Evolutionary conservation across 208 protist genomes (phyloP).

Genomic region (Trypanosoma lewisi): DNA sequence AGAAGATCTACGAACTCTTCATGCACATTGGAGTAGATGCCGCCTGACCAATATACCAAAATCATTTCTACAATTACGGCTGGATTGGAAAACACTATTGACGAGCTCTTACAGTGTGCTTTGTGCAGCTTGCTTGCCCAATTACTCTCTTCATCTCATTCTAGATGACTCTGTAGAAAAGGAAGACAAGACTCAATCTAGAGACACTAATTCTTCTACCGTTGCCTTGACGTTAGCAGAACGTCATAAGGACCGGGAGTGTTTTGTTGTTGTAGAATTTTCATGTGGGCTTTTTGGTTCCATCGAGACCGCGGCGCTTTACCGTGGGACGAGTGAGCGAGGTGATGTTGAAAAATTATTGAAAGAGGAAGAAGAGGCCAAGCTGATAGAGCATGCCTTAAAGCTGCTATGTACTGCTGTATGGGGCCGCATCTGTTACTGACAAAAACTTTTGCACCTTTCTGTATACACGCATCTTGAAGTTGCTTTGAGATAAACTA

Average conservation of each 20-base stretch:
- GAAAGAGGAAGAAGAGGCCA: slow-evolving; percentile 7
- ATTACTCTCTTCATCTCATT: slow-evolving; percentile 25
- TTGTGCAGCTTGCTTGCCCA: neutral
- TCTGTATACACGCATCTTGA: neutral
- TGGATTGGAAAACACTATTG: slow-evolving; percentile 18
- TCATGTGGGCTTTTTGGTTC: neutral
- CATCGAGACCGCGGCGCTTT: slow-evolving; percentile 10
- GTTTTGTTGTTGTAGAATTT: slow-evolving; percentile 15
- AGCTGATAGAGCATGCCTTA: slow-evolving; percentile 1
- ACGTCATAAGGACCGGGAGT: neutral
- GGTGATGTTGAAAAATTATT: neutral
- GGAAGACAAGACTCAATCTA: neutral
- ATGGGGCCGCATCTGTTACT: neutral
- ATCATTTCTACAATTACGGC: slow-evolving; percentile 4
- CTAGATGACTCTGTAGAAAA: neutral
- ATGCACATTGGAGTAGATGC: slow-evolving; percentile 3
- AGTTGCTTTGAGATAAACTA: neutral
- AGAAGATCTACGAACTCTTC: slow-evolving; percentile 15
- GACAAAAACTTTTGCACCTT: neutral
- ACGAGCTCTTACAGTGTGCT: neutral
- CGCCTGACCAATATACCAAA: slow-evolving; percentile 9
- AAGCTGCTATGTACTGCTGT: slow-evolving; percentile 7
- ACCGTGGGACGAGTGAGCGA: neutral
- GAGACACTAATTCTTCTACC: neutral
- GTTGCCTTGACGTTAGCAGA: slow-evolving; percentile 3